Percentiles rank a stretch among this genome's conserved stretches.
These are phyloP conservation scores for Trichoderma guizhouense DNA, from an alignment of 2,329 filamentous ascomycete species.

Conservation along the genomic window DNA sequence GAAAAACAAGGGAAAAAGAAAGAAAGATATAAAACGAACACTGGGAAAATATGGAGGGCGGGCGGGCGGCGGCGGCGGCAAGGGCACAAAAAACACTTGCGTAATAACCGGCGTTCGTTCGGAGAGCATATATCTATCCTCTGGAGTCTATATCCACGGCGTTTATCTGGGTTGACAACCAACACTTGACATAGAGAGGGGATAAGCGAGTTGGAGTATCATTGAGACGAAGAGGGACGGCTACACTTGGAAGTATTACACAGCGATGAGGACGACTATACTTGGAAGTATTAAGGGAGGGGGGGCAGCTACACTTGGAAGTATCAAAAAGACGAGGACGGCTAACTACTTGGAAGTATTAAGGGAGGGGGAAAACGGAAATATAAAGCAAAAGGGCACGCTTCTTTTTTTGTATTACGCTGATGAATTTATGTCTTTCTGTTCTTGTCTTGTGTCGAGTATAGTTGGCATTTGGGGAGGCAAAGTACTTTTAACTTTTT, in stretches of 20 bases:
- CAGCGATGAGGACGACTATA: too few relatives aligned
- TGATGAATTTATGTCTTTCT: constrained; percentile 12
- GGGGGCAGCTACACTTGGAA: not conserved
- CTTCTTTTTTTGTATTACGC: constrained; percentile 3
- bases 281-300: too few relatives aligned
- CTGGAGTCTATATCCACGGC: constrained; percentile 20
- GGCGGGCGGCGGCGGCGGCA: constrained; percentile 2
- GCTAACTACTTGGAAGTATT: too few relatives aligned
- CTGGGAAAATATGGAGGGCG: constrained; percentile 10
- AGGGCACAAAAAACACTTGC: not conserved
- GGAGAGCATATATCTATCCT: constrained; percentile 19
- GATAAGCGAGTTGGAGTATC: not conserved
- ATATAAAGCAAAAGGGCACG: not conserved
- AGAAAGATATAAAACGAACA: not conserved
- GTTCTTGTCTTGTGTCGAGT: not conserved
- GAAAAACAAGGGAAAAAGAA: not conserved
- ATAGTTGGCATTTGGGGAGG: not conserved
- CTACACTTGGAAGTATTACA: not conserved
- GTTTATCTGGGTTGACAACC: constrained; percentile 21
- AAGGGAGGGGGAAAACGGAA: not conserved
- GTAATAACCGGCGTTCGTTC: constrained; percentile 21
- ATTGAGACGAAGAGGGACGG: not conserved
- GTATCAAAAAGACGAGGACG: too few relatives aligned
- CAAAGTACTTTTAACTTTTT: not conserved
- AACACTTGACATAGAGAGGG: not conserved